Conservation (phyloP, 2,329 filamentous ascomycete genomes). For the Neoarthrinium moseri region DNA sequence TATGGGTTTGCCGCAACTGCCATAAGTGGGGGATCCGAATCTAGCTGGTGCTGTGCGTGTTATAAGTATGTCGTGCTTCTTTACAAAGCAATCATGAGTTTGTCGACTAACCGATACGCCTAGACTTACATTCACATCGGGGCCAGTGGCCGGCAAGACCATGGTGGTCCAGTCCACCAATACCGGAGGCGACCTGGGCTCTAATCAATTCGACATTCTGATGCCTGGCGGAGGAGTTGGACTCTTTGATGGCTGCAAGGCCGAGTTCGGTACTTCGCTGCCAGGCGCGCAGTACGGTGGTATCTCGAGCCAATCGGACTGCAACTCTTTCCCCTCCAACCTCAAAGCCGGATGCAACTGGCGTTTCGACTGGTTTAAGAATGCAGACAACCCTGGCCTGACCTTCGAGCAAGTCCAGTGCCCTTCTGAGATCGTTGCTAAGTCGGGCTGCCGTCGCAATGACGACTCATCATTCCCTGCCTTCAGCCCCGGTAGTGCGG, state of each 20-base stretch:
- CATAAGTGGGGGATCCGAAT: conserved; percentile 43
- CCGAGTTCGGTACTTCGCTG: conserved; percentile 37
- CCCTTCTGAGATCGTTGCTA: conserved; percentile 41
- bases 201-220: conserved; percentile 52
- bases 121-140: conserved; percentile 32
- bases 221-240: conserved; percentile 50
- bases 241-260: conserved; percentile 42
- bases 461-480: conserved; percentile 19
- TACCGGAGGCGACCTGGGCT: conserved; percentile 49
- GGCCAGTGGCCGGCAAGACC: conserved; percentile 48
- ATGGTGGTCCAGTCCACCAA: conserved; percentile 60
- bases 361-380: conserved; percentile 53
- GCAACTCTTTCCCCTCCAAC: conserved; percentile 39
- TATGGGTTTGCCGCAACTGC: conserved; percentile 55
- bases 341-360: conserved; percentile 48
- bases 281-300: conserved; percentile 47
- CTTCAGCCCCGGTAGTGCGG: no score
- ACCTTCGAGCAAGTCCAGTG: conserved; percentile 46
- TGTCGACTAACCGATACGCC: background rate
- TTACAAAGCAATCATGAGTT: no score
- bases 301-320: conserved; percentile 38
- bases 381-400: conserved; percentile 45
- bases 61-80: conserved; percentile 47
- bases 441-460: conserved; percentile 34
- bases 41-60: conserved; percentile 54